A percentile compares a stretch with the other conserved stretches of the same genome.
These are phyloP conservation scores for Aspergillus eucalypticola DNA, from an alignment of 2,329 filamentous ascomycete genomes.

Conservation along the genomic window DNA sequence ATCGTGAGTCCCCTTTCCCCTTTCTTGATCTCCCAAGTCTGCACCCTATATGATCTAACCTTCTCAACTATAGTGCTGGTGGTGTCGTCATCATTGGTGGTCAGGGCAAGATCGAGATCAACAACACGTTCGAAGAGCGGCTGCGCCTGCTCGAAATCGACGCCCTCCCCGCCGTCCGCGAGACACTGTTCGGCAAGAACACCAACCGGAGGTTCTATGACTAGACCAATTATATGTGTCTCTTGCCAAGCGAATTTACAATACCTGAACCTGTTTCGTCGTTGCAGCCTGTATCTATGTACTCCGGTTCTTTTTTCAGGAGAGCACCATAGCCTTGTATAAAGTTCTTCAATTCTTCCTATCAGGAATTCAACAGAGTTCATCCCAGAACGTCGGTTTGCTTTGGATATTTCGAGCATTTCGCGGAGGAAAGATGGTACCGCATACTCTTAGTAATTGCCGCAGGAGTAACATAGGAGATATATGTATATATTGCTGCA, in stretches of 20 bases:
- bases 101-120: slow-evolving; percentile 92
- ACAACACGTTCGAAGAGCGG: slow-evolving; percentile 96
- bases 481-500: no score
- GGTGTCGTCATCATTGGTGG: slow-evolving; percentile 79
- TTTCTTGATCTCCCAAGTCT: not conserved
- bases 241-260: slow-evolving; percentile 8
- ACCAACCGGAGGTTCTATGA: slow-evolving; percentile 94
- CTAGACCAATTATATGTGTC: slow-evolving; percentile 50
- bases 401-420: not conserved
- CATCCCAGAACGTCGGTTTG: not conserved
- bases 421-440: no score
- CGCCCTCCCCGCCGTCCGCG: slow-evolving; percentile 79
- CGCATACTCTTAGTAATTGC: no score
- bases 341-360: slow-evolving; percentile 10
- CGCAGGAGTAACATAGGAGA: no score
- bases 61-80: slow-evolving; percentile 63
- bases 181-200: slow-evolving; percentile 90
- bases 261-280: slow-evolving; percentile 9
- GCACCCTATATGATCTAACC: slow-evolving; percentile 11
- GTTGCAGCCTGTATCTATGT: slow-evolving; percentile 22
- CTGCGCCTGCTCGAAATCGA: slow-evolving; percentile 81
- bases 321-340: slow-evolving; percentile 22
- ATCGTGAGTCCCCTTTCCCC: slow-evolving; percentile 64
- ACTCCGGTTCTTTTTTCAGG: slow-evolving; percentile 12
- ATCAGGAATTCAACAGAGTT: not conserved